Evolutionary conservation across 805 yeast species (phyloP).

Genomic region (Monosporozyma aquatica): DNA sequence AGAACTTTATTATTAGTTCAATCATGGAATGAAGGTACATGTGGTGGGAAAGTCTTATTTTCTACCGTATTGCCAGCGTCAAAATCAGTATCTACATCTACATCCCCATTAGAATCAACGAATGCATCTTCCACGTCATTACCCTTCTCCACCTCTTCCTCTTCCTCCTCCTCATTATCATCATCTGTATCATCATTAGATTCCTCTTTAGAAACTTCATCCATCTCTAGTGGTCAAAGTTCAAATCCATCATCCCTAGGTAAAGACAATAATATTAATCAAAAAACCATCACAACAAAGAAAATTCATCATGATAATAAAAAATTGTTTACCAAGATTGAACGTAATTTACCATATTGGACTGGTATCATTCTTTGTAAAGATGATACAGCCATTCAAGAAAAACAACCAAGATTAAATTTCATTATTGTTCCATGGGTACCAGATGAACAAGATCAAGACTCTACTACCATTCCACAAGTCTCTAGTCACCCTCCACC

Average conservation of each 20-base stretch:
- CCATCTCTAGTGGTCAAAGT: background rate
- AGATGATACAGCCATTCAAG: slow-evolving; percentile 34
- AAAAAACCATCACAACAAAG: background rate
- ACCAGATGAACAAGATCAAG: slow-evolving; percentile 1
- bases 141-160: background rate
- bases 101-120: background rate
- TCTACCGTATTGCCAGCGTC: slow-evolving; percentile 26
- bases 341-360: slow-evolving; percentile 53
- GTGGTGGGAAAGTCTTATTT: slow-evolving; percentile 27
- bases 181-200: slow-evolving; percentile 1
- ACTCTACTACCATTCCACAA: too few relatives aligned
- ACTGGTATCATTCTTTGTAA: slow-evolving; percentile 43
- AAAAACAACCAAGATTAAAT: slow-evolving; percentile 47
- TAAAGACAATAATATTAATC: background rate
- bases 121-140: background rate
- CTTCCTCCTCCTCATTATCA: background rate
- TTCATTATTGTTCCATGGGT: slow-evolving; percentile 39
- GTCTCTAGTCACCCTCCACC: slow-evolving; percentile 1
- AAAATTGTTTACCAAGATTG: slow-evolving; percentile 32
- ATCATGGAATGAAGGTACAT: slow-evolving; percentile 25
- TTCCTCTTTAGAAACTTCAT: background rate
- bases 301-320: slow-evolving; percentile 7
- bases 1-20: slow-evolving; percentile 23
- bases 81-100: background rate
- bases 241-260: background rate